Percentiles rank a stretch among this genome's conserved stretches.
Evolutionary conservation across 1,284 basidiomycete species (phyloP).

Genomic region (Pisolithus thermaeus): DNA sequence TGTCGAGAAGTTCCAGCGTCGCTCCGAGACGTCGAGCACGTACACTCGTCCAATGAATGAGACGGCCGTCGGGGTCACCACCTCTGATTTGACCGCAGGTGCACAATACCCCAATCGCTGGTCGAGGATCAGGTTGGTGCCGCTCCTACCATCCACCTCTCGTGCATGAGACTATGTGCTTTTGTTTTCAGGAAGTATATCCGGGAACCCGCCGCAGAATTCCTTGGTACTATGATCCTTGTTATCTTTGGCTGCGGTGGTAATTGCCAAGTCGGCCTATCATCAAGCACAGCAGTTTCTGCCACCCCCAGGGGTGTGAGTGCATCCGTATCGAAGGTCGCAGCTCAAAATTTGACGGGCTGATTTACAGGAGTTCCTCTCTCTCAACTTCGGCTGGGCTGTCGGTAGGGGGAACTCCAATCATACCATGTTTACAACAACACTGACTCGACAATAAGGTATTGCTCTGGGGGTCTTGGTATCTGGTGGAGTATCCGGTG

Average conservation of each 20-base stretch:
- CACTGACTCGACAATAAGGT: conserved; percentile 24
- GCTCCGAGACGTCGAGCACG: background rate
- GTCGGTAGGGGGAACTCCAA: conserved; percentile 35
- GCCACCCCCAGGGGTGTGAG: conserved; percentile 57
- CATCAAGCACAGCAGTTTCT: conserved; percentile 45
- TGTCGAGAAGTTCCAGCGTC: background rate
- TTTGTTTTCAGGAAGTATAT: conserved; percentile 33
- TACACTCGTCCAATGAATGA: background rate
- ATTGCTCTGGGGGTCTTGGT: conserved; percentile 64
- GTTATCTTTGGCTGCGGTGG: conserved; percentile 63
- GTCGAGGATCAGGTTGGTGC: conserved; percentile 50
- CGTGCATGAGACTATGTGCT: background rate
- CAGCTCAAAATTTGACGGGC: background rate
- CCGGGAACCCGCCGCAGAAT: conserved; percentile 64
- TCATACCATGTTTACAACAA: background rate
- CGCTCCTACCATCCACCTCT: background rate
- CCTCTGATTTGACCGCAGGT: background rate
- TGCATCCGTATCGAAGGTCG: conserved; percentile 7
- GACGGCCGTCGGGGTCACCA: background rate
- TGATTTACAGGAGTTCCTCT: conserved; percentile 46
- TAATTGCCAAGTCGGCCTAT: conserved; percentile 58
- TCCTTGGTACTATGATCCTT: conserved; percentile 61
- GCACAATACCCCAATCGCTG: conserved; percentile 45
- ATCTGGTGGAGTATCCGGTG: conserved; percentile 62
- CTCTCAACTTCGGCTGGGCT: conserved; percentile 64